Evolutionary conservation across 169 alveolate genomes (phyloP), one percentile per base, ranked within the genome.

Genomic region (Cryptosporidium sp.): DNA sequence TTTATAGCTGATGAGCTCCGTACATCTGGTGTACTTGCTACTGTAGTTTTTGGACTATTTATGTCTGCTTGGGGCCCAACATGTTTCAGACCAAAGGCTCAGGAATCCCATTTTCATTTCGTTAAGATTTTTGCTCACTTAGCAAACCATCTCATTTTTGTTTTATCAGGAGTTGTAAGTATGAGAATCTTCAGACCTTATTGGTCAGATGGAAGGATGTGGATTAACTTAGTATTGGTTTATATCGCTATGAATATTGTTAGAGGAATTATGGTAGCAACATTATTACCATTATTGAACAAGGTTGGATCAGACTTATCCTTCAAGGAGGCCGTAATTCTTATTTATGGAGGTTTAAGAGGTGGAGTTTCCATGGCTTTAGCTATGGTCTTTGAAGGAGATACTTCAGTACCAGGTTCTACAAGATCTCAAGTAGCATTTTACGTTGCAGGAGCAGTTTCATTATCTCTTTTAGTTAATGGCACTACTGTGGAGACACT

Each of bases 331-430:
- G 87, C 89, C 7, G 80, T 96, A 35, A 85, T 97, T 67, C 92
- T 97, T 62, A 91, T 95, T 23, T 96, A 97, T 96, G 98, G 98
- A 0, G 99, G 99, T 14, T 92, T 97, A 29, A 92, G 99, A 39
- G 99, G 99, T 0, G 98, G 98, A 70, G 95, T 97, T 26, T 96
- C 95, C 35, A 85, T 97, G 92, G 97, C 96, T 29, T 85, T 97
- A 29, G 98, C 98, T 0, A 92, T 97, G 71, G 94, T 97, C 26
- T 93, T 97, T 31, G 98, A 95, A 73, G 95, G 95, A 26, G 98
- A 95, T 65, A 72, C 85, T 14, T 93, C 91, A 51, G 93, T 96
- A 51, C 91, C 93, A 31, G 91, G 86, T 31, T 91, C 91, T 51
- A 52, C 94, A 14, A 95, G 96, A 58, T 94, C 95, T 75, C 92